Percentiles rank a stretch among this genome's conserved stretches.
phyloP scores from a whole-genome alignment of 1,139 yeast genomes.

The Petasospora fabianii region DNA sequence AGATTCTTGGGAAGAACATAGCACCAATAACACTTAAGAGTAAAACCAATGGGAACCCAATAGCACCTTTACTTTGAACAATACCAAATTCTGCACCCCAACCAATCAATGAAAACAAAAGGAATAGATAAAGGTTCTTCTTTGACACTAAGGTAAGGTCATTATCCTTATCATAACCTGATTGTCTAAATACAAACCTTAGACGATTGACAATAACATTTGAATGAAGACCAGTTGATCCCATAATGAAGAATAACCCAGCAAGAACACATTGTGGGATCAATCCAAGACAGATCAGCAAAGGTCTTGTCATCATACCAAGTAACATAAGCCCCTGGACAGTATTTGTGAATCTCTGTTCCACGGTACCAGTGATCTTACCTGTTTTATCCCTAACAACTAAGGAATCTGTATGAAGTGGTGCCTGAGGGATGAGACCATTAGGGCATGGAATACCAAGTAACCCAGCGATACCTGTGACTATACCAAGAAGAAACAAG shows the following conservation, averaged over 20 bases:
- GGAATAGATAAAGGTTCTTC: conserved; percentile 54
- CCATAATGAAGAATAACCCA: conserved; percentile 92
- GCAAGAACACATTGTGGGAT: conserved; percentile 95
- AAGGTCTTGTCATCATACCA: conserved; percentile 88
- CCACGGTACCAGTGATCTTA: conserved; percentile 62
- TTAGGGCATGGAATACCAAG: conserved; percentile 94
- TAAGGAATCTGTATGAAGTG: conserved; percentile 79
- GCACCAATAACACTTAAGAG: conserved; percentile 65
- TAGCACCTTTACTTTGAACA: conserved; percentile 84
- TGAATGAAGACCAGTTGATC: conserved; percentile 68
- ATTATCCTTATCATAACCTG: conserved; percentile 45
- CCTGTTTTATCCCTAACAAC: conserved; percentile 46
- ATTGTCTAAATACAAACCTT: conserved; percentile 50
- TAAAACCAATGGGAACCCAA: conserved; percentile 88
- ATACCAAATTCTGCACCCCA: conserved; percentile 81
- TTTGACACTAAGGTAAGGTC: conserved; percentile 34
- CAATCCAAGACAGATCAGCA: conserved; percentile 70
- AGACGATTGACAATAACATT: conserved; percentile 64
- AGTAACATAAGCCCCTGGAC: conserved; percentile 79
- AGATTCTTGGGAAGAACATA: conserved; percentile 53
- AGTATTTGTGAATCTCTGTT: conserved; percentile 82
- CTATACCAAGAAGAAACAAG: conserved; percentile 74
- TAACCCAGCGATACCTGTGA: conserved; percentile 83
- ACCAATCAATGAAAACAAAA: conserved; percentile 58
- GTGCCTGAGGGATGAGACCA: conserved; percentile 96